phyloP scores from a whole-genome alignment of 768 basidiomycete species.

The Mycena albidolilacea region DNA sequence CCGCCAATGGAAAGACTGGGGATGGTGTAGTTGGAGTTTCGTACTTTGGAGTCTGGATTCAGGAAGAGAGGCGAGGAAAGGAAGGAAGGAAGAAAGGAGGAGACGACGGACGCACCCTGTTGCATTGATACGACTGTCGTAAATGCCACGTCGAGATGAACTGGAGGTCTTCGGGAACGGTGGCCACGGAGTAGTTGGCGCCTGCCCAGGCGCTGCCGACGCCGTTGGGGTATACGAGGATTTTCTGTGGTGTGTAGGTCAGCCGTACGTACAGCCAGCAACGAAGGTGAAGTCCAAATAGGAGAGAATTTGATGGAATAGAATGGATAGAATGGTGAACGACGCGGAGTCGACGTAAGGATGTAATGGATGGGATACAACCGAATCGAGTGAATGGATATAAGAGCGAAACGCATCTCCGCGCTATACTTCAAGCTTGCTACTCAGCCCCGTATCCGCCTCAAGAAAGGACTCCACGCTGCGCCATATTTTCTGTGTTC shows the following conservation, averaged over 20 bases:
- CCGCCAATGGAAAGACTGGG: slow-evolving; percentile 29
- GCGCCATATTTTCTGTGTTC: background rate
- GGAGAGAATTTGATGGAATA: too few species aligned
- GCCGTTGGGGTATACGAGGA: too few species aligned
- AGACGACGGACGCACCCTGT: slow-evolving; percentile 19
- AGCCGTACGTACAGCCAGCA: background rate
- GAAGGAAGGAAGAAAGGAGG: background rate
- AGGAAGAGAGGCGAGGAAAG: too few species aligned
- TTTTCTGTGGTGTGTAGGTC: background rate
- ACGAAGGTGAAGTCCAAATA: background rate
- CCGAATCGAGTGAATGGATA: background rate
- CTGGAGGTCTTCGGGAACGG: slow-evolving; percentile 27
- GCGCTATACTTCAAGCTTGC: background rate
- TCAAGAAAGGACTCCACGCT: background rate
- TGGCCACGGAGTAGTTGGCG: slow-evolving; percentile 26
- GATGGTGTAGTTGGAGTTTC: background rate
- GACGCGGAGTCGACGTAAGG: too few species aligned
- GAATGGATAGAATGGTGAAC: too few species aligned
- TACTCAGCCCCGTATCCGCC: background rate
- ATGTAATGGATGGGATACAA: too few species aligned
- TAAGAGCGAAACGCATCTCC: background rate
- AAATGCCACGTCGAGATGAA: slow-evolving; percentile 30
- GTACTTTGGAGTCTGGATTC: background rate
- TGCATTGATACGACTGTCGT: slow-evolving; percentile 30
- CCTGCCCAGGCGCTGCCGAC: slow-evolving; percentile 32